Evolutionary conservation across 73 alveolate genomes (phyloP).

Genomic region (Symbiodinium pilosum): DNA sequence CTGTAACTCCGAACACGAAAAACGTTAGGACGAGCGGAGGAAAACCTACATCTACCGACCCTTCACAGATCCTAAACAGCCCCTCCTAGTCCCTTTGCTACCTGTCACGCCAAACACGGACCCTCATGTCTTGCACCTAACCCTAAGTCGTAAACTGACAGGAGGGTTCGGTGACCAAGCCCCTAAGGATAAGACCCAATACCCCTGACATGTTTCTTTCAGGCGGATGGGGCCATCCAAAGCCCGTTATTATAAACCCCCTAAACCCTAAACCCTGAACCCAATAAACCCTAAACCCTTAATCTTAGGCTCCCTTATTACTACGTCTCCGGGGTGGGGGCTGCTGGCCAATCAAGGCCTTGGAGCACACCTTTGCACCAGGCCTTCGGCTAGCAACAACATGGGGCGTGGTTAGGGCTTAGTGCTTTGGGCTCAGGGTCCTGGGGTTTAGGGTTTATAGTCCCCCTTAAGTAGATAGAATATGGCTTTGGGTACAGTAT

Average conservation of each 20-base stretch:
- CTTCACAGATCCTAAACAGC: too few species aligned
- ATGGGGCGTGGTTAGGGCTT: neutral
- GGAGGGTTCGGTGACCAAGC: too few species aligned
- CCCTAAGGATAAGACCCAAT: neutral
- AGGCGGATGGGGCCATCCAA: neutral
- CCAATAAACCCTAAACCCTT: neutral
- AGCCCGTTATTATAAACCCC: neutral
- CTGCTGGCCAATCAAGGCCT: constrained; percentile 73
- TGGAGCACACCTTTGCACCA: constrained; percentile 91
- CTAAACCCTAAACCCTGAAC: neutral
- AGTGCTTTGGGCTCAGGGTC: neutral
- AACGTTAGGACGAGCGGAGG: too few species aligned
- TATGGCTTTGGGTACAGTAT: too few species aligned
- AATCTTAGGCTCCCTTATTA: neutral
- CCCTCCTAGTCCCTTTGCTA: too few species aligned
- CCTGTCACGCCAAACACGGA: too few species aligned
- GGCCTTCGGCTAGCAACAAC: neutral
- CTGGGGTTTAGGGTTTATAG: neutral
- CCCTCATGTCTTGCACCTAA: too few species aligned
- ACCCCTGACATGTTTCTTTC: neutral
- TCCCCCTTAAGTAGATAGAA: too few species aligned
- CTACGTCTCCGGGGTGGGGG: neutral
- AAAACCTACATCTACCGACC: too few species aligned
- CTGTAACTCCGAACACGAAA: too few species aligned
- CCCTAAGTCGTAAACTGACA: too few species aligned